A percentile compares a stretch with the other conserved stretches of the same genome.
These are phyloP conservation scores for Chrysanthemum makinoi DNA, from an alignment of 129 eudicot species.

Conservation along the genomic window DNA sequence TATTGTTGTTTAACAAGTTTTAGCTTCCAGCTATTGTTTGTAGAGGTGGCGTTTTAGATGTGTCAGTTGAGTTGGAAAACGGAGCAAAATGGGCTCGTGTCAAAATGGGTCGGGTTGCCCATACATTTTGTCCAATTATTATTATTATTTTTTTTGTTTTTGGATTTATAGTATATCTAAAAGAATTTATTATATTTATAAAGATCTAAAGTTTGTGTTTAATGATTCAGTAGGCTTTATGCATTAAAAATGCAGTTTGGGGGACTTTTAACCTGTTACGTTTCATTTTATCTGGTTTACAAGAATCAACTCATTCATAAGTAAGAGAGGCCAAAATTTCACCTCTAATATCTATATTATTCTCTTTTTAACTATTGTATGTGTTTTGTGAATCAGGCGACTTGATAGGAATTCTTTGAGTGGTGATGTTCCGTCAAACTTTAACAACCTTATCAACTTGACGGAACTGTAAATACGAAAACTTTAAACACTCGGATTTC, in stretches of 20 bases:
- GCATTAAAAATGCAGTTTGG: background rate
- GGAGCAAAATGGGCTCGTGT: background rate
- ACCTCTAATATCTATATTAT: background rate
- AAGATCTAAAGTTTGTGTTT: too few relatives aligned
- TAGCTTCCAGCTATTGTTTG: background rate
- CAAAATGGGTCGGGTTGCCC: background rate
- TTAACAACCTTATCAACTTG: conserved; percentile 35
- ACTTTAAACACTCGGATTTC: background rate
- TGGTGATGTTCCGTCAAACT: conserved; percentile 41
- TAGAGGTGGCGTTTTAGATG: background rate
- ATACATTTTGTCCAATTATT: background rate
- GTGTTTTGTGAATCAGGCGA: conserved; percentile 30
- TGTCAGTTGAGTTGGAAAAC: background rate
- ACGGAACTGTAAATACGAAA: conserved; percentile 31
- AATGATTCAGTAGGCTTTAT: background rate
- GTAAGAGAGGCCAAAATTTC: background rate
- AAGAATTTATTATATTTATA: too few relatives aligned
- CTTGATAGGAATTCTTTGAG: conserved; percentile 38
- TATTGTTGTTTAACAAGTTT: background rate
- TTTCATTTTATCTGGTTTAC: background rate
- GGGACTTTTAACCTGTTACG: background rate
- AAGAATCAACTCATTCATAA: too few relatives aligned
- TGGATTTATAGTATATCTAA: too few relatives aligned
- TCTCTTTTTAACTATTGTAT: background rate
- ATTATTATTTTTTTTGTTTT: background rate